phyloP scores from a whole-genome alignment of 2,329 filamentous ascomycete species.

The Aureobasidium mangrovei region DNA sequence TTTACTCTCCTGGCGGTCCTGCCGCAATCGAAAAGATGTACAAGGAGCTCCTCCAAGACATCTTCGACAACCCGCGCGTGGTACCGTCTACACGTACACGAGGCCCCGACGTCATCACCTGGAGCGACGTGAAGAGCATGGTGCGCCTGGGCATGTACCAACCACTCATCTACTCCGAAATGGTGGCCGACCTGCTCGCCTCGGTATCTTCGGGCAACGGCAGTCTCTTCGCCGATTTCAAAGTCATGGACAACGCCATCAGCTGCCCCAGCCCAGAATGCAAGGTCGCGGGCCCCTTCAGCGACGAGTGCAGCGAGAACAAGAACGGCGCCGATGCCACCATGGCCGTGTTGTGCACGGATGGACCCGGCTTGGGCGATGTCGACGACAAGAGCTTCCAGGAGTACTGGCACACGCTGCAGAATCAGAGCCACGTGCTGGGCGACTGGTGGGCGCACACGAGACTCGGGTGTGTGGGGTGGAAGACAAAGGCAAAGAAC shows the following conservation, averaged over 20 bases:
- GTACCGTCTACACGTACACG: conserved; percentile 31
- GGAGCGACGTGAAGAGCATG: conserved; percentile 27
- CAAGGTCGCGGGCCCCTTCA: conserved; percentile 24
- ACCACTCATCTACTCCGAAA: conserved; percentile 25
- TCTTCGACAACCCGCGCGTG: conserved; percentile 36
- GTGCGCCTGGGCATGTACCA: conserved; percentile 30
- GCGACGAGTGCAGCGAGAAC: conserved; percentile 16
- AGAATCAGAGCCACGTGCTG: conserved; percentile 24
- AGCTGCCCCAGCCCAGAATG: conserved; percentile 19
- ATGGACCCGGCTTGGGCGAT: conserved; percentile 24
- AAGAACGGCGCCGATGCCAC: conserved; percentile 15
- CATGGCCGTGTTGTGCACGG: conserved; percentile 29
- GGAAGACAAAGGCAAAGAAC: conserved; percentile 17
- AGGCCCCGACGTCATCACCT: conserved; percentile 29
- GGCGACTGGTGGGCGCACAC: conserved; percentile 32
- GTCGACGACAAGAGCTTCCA: conserved; percentile 18
- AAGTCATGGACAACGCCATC: conserved; percentile 27
- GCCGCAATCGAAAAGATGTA: conserved; percentile 30
- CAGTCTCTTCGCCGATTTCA: conserved; percentile 30
- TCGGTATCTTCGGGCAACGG: conserved; percentile 25
- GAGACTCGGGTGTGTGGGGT: conserved; percentile 27
- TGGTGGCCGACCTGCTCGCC: conserved; percentile 25
- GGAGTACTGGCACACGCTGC: conserved; percentile 21
- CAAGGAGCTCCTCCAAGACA: conserved; percentile 31
- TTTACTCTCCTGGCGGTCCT: conserved; percentile 28